Evolutionary conservation across 495 filamentous ascomycete species (phyloP).

Genomic region (Neurospora discreta): DNA sequence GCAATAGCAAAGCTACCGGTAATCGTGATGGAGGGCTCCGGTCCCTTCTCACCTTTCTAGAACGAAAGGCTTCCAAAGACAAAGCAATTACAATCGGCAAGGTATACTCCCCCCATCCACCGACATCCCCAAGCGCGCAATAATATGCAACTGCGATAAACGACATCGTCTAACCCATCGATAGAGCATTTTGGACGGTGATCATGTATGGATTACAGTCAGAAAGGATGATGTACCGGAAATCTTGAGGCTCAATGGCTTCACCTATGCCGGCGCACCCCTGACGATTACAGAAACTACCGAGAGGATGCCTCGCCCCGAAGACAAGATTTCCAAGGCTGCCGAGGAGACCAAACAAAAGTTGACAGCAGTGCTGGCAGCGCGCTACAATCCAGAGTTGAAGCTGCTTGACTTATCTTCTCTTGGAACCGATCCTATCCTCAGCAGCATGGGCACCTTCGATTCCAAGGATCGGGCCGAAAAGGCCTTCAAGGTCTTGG

Average conservation of each 20-base stretch:
- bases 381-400: constrained; percentile 54
- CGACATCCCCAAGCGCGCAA: neutral
- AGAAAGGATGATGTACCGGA: constrained; percentile 48
- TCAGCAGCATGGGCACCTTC: constrained; percentile 67
- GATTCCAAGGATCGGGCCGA: constrained; percentile 53
- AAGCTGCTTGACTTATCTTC: constrained; percentile 75
- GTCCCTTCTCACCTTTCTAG: constrained; percentile 64
- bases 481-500: constrained; percentile 83
- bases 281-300: constrained; percentile 39
- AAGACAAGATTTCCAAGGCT: constrained; percentile 26
- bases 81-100: constrained; percentile 62
- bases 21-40: constrained; percentile 62
- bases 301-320: constrained; percentile 17
- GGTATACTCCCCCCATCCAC: constrained; percentile 49
- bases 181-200: constrained; percentile 62
- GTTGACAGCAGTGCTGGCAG: constrained; percentile 47
- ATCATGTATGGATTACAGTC: constrained; percentile 55
- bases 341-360: constrained; percentile 33
- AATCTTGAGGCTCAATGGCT: constrained; percentile 52
- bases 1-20: constrained; percentile 58
- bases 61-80: constrained; percentile 59
- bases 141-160: constrained; percentile 20
- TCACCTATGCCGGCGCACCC: constrained; percentile 49
- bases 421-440: constrained; percentile 54
- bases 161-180: constrained; percentile 52